Base-by-base conservation (phyloP, 1,284 basidiomycete genomes). In the Afroboletus lepidellus region DNA sequence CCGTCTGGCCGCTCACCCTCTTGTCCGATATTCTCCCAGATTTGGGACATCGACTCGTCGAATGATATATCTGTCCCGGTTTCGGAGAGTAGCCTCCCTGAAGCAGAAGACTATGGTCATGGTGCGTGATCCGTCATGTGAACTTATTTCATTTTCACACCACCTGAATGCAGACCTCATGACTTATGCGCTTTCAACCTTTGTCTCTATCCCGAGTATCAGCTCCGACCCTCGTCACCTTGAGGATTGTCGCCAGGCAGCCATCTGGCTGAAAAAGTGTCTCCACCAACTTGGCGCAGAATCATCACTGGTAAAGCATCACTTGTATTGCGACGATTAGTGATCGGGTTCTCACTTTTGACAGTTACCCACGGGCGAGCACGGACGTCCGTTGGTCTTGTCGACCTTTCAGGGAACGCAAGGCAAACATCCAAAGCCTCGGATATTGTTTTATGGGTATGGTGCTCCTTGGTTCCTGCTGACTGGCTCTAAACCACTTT, bases 171-270 rank as follows among this genome's bases (percentile, higher is more conserved):
- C 44, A 86, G 87, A 87, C 58, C 79, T 79, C 12, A 74, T 90
- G 70, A 72, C 80, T 6, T 84, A 83, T 61, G 88, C 90, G 0
- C 76, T 99, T 3, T 84, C 89, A 3, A 91, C 90, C 63, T 93
- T 99, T 57, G 79, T 98, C 8, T 84, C 92, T 0, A 90, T 94
- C 43, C 90, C 86, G 2, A 95, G 93, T 49, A 81, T 98, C 48
- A 93, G 91, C 61, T 85, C 83, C 48, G 72, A 74, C 48, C 78
- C 83, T 4, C 69, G 74, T 3, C 81, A 89, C 63, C 79, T 84
- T 24, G 96, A 98, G 70, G 90, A 95, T 61, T 97, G 95, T 65
- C 79, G 93, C 50, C 94, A 97, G 66, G 89, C 92, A 1, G 94
- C 93, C 2, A 87, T 94, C 38, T 93, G 93, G 83, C 72, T 97